Evolutionary conservation across 140 eudicot genomes (phyloP).

Genomic region (Ambrosia hybrid): DNA sequence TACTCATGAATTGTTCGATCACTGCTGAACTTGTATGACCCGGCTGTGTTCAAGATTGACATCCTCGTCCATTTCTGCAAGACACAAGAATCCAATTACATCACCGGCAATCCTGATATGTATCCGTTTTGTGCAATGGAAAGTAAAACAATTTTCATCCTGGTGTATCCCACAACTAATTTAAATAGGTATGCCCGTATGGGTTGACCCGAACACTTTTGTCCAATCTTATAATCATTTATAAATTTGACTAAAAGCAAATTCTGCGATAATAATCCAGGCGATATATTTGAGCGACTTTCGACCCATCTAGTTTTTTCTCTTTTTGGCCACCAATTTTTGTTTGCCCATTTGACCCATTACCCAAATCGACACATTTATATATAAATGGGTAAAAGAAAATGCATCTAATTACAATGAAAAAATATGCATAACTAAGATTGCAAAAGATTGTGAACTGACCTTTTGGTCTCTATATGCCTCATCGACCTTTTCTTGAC

Average conservation of each 20-base stretch:
- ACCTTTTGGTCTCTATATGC: constrained; percentile 91
- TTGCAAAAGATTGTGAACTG: constrained; percentile 23
- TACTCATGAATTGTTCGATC: constrained; percentile 91
- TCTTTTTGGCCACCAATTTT: too few species aligned
- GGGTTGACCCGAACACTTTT: too few species aligned
- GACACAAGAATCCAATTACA: constrained; percentile 13
- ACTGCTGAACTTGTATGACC: constrained; percentile 95
- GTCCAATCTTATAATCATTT: too few species aligned
- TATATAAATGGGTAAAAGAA: background rate
- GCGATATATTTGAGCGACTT: too few species aligned
- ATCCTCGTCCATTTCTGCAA: constrained; percentile 93
- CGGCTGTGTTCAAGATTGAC: constrained; percentile 93
- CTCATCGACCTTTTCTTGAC: constrained; percentile 92
- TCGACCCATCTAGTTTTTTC: too few species aligned
- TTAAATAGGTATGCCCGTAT: too few species aligned
- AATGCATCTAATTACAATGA: constrained; percentile 1
- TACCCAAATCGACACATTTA: background rate
- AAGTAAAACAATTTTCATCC: too few species aligned
- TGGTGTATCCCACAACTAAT: too few species aligned
- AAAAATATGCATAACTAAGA: background rate
- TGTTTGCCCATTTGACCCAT: background rate
- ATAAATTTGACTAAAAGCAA: too few species aligned
- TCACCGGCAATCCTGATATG: background rate
- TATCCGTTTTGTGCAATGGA: background rate
- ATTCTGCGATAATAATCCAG: too few species aligned